Evolutionary conservation across 176 grass and related monocot genomes (phyloP).

Genomic region (sorghum (Sorghum bicolor)): DNA sequence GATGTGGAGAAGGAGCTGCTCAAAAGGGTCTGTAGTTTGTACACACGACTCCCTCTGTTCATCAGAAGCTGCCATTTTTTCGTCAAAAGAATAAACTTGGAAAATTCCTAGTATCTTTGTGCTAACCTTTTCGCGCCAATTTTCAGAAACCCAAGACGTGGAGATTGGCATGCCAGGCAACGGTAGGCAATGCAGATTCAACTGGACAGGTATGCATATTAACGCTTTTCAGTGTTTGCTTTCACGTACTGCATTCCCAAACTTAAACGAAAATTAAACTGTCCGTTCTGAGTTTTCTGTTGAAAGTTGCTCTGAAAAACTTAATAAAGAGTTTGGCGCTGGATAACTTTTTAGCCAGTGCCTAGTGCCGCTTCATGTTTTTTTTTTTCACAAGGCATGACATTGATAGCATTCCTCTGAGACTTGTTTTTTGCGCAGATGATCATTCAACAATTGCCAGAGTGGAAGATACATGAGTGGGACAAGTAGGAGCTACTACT

Average conservation of each 20-base stretch:
- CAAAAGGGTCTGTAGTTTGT: conserved; percentile 51
- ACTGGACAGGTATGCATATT: conserved; percentile 59
- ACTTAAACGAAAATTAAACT: background rate
- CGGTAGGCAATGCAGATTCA: conserved; percentile 75
- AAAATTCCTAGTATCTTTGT: background rate
- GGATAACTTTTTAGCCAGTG: background rate
- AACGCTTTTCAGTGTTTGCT: background rate
- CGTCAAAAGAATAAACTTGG: no score
- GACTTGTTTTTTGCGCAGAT: conserved; percentile 37
- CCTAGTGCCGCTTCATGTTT: background rate
- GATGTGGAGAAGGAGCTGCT: conserved; percentile 73
- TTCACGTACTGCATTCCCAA: background rate
- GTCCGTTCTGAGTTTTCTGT: no score
- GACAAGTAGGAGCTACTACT: conserved; percentile 26
- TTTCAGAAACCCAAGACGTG: conserved; percentile 83
- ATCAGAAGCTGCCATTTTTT: background rate
- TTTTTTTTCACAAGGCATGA: background rate
- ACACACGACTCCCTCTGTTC: background rate
- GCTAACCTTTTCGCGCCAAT: background rate
- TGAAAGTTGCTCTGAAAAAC: background rate
- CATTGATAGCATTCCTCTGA: background rate
- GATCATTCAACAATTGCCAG: conserved; percentile 89
- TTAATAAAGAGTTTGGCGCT: background rate
- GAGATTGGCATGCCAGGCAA: conserved; percentile 91
- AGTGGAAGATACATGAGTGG: conserved; percentile 89